Conservation (phyloP, 2,329 filamentous ascomycete species). For the Ophiostoma sp. region DNA sequence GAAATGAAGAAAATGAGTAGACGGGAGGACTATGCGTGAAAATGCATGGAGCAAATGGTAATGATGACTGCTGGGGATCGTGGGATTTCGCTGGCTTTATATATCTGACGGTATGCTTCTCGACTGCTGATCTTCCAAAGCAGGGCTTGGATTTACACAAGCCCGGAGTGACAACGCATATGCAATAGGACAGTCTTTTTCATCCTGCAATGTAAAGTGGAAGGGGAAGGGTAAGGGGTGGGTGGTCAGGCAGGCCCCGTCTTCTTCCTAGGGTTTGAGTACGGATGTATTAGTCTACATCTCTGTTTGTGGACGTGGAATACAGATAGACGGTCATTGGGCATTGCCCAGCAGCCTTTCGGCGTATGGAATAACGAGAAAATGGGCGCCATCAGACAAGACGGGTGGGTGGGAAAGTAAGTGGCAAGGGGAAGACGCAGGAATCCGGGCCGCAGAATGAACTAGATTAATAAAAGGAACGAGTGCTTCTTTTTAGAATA, state of each 20-base stretch:
- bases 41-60: not conserved
- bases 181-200: not conserved
- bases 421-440: not conserved
- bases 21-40: not conserved
- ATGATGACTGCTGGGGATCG: not conserved
- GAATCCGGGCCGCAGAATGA: slow-evolving; percentile 14
- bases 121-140: not conserved
- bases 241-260: slow-evolving; percentile 12
- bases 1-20: not conserved
- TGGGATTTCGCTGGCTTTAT: slow-evolving; percentile 10
- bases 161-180: not conserved
- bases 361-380: not conserved
- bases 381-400: not conserved
- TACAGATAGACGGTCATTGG: slow-evolving; percentile 3
- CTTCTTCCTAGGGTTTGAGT: not conserved
- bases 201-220: slow-evolving; percentile 7
- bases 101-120: not conserved
- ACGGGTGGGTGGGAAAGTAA: not conserved
- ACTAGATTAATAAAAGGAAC: not conserved
- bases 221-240: not conserved
- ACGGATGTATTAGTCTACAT: slow-evolving; percentile 1
- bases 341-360: slow-evolving; percentile 1
- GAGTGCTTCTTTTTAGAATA: not conserved
- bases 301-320: not conserved
- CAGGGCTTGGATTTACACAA: slow-evolving; percentile 5